These are phyloP conservation scores for Talaromyces sp. DNA, from an alignment of 2,329 filamentous ascomycete species.

Conservation along the genomic window DNA sequence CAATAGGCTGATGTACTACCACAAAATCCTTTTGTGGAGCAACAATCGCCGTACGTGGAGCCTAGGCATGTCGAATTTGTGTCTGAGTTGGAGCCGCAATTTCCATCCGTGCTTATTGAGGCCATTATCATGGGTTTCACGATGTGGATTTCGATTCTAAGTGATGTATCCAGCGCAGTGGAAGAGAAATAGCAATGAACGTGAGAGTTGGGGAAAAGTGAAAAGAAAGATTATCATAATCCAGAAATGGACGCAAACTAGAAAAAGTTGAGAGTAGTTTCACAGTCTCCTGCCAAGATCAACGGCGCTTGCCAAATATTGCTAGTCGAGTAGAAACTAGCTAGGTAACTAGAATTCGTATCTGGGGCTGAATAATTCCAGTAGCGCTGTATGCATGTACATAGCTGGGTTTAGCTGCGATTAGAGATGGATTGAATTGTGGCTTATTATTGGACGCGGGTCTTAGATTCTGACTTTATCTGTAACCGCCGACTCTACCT, in stretches of 20 bases:
- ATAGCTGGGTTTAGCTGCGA: not conserved
- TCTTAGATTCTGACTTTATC: not conserved
- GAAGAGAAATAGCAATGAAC: not conserved
- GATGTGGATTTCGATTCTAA: not conserved
- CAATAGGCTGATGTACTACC: not conserved
- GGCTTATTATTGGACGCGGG: not conserved
- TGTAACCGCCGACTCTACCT: not conserved
- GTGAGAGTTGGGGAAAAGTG: not conserved
- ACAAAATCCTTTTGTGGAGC: not conserved
- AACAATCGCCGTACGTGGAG: conserved; percentile 1
- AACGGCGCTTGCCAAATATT: not conserved
- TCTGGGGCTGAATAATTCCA: not conserved
- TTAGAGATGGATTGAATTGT: not conserved
- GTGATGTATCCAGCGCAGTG: not conserved
- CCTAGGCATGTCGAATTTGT: not conserved
- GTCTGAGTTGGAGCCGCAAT: not conserved
- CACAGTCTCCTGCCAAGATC: not conserved
- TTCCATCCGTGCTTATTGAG: not conserved
- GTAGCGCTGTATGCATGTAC: not conserved
- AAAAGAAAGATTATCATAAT: not conserved
- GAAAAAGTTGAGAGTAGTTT: not conserved
- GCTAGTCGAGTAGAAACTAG: not conserved
- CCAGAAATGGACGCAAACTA: not conserved
- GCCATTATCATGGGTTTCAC: not conserved
- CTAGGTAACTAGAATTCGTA: not conserved